Percentiles rank a stretch among this genome's conserved stretches.
phyloP scores from a whole-genome alignment of 257 asterid genomes.

The Prunella vulgaris region DNA sequence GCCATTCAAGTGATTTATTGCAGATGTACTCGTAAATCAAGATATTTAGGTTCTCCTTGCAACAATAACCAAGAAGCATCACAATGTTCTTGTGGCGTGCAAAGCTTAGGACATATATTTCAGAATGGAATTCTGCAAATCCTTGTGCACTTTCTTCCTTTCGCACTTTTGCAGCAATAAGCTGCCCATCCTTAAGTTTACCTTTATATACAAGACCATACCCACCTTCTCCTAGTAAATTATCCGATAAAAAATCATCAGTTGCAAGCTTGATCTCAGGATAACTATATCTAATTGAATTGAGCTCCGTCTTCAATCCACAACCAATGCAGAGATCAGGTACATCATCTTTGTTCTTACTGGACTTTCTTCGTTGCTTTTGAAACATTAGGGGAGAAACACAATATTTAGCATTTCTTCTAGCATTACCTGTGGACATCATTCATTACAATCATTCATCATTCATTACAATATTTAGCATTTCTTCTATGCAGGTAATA shows the following conservation, averaged over 20 bases:
- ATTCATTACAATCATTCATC: constrained; percentile 9
- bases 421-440: constrained; percentile 30
- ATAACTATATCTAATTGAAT: constrained; percentile 53
- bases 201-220: constrained; percentile 80
- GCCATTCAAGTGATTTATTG: constrained; percentile 80
- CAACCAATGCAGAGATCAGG: constrained; percentile 70
- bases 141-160: constrained; percentile 81
- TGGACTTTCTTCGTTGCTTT: constrained; percentile 35
- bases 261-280: constrained; percentile 77
- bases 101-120: constrained; percentile 58
- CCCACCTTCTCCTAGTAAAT: constrained; percentile 85
- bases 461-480: constrained; percentile 9
- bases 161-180: constrained; percentile 75
- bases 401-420: constrained; percentile 20
- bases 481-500: neutral
- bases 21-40: constrained; percentile 75
- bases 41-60: constrained; percentile 73
- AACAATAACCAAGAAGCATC: constrained; percentile 80
- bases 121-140: constrained; percentile 60
- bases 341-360: constrained; percentile 34
- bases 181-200: constrained; percentile 61
- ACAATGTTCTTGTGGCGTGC: constrained; percentile 83
- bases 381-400: constrained; percentile 21
- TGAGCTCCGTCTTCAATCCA: constrained; percentile 62
- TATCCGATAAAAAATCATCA: constrained; percentile 49